Percentiles rank a stretch among this genome's conserved stretches.
Evolutionary conservation across 2,329 filamentous ascomycete genomes (phyloP).

Genomic region (Chaetomiaceae sp.): DNA sequence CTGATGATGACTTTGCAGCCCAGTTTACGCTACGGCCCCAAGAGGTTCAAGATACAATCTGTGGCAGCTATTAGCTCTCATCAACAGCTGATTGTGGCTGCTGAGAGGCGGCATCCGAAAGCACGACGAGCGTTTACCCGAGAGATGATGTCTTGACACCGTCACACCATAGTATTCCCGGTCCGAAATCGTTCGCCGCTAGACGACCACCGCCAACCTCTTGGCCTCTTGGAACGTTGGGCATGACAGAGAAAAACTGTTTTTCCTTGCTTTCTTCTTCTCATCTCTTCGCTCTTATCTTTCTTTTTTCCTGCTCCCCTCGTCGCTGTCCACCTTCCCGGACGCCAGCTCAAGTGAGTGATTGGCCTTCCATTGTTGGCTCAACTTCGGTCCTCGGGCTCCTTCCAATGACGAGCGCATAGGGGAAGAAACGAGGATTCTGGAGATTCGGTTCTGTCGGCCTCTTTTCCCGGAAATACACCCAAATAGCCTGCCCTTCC

Average conservation of each 20-base stretch:
- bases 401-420: neutral
- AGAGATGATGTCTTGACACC: no score
- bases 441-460: neutral
- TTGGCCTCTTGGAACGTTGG: no score
- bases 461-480: neutral
- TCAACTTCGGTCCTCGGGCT: neutral
- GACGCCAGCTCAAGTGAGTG: slow-evolving; percentile 5
- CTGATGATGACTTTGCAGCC: slow-evolving; percentile 16
- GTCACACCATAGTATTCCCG: no score
- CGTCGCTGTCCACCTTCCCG: neutral
- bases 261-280: neutral
- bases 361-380: slow-evolving; percentile 1
- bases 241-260: no score
- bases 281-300: neutral
- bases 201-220: no score
- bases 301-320: neutral
- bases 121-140: neutral
- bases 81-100: neutral
- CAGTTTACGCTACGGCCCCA: slow-evolving; percentile 11
- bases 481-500: no score
- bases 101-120: neutral
- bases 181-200: no score
- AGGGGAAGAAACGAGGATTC: neutral
- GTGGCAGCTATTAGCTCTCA: slow-evolving; percentile 15
- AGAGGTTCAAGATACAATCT: slow-evolving; percentile 22